Percentiles rank a stretch among this genome's conserved stretches.
Conservation (phyloP, 2,329 filamentous ascomycete genomes). For the Alternaria sp. region DNA sequence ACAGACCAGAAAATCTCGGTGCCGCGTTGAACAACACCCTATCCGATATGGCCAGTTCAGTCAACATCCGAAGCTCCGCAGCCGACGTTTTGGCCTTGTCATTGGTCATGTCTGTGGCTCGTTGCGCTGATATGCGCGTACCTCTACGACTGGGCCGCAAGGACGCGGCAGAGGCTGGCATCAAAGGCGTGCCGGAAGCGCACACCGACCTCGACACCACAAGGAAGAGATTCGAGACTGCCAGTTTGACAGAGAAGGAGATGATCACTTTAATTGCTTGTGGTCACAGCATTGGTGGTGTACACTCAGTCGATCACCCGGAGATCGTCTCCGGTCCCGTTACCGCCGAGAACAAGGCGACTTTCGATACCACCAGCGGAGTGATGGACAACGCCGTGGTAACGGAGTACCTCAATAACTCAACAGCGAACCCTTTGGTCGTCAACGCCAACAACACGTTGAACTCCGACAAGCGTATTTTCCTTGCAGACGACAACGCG, state of each 20-base stretch:
- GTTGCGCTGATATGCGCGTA: conserved; percentile 38
- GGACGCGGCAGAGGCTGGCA: conserved; percentile 41
- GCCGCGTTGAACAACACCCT: conserved; percentile 44
- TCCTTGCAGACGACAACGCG: conserved; percentile 35
- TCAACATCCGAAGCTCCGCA: conserved; percentile 27
- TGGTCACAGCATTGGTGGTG: conserved; percentile 46
- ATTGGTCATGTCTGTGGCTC: conserved; percentile 36
- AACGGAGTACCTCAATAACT: conserved; percentile 40
- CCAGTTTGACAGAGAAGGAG: conserved; percentile 36
- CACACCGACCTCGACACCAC: conserved; percentile 41
- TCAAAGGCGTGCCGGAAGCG: conserved; percentile 41
- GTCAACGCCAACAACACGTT: conserved; percentile 35
- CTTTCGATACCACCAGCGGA: conserved; percentile 33
- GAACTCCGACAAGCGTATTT: conserved; percentile 44
- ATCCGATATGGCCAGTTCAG: conserved; percentile 33
- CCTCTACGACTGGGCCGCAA: conserved; percentile 41
- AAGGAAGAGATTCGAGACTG: conserved; percentile 35
- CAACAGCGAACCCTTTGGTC: conserved; percentile 36
- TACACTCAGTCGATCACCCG: conserved; percentile 41
- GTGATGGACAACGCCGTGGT: conserved; percentile 41
- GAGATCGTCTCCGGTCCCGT: conserved; percentile 36
- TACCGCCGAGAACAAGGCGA: conserved; percentile 27
- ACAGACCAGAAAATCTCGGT: conserved; percentile 38
- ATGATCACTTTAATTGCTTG: conserved; percentile 43
- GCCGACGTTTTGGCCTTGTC: conserved; percentile 44